Base-by-base conservation (phyloP, 495 filamentous ascomycete genomes). In the Hypoxylon crocopeplum region DNA sequence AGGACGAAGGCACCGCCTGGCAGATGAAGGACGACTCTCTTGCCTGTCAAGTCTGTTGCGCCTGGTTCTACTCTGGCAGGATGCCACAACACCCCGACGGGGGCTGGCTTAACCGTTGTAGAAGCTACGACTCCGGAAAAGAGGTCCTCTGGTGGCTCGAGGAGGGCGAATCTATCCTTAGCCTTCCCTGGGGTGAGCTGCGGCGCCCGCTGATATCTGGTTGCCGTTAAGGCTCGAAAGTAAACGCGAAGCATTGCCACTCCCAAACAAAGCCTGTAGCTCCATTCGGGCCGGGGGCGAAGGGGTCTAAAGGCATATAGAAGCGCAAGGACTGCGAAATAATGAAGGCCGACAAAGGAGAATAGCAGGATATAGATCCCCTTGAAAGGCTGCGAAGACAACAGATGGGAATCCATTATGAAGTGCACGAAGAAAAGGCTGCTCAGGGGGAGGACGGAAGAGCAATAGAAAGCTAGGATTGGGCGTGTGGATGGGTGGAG, bases 1-100 rank as follows among this genome's bases (percentile, higher is more conserved):
- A 49, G 48, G 2, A 66, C 57, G 19, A 66, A 66, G 0, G 32
- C 63, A 7, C 63, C 63, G 20, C 57, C 53, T 5, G 63, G 30
- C 15, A 66, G 46, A 10, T 62, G 48, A 0, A 66, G 30, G 10
- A 57, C 39, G 0, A 66, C 52, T 13, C 58, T 66, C 30, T 10
- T 48, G 19, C 32, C 2, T 13, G 19, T 20, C 5, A 22, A 19
- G 8, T 8, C 30, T 13, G 36, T 5, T 20, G 5, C 25, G 10
- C 5, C 5, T 5, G 5, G 5, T 15, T 36, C 47, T n/a, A n/a
- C n/a, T n/a, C n/a, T n/a, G 1, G 10, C 33, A 0, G 47, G 56
- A 19, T 19, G 38, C 48, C 56, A 59, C 5, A 52, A 0, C 4
- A 16, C 40, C 7, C 47, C 47, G 0, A 59, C 47, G 2, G 48